Evolutionary conservation across 805 yeast species (phyloP).

Genomic region (Saturnispora ahearnii): DNA sequence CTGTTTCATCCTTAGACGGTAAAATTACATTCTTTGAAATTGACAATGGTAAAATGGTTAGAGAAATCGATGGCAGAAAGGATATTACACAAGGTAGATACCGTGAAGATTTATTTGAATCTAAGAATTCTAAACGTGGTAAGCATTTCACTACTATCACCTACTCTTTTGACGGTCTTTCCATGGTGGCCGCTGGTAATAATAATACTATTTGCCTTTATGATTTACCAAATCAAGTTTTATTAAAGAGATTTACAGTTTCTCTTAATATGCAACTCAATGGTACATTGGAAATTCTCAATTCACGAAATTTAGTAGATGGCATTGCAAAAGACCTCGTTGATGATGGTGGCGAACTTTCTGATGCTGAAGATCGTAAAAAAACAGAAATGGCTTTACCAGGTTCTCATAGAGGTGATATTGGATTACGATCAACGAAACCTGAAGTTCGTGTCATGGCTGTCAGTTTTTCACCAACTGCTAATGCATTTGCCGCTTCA

Average conservation of each 20-base stretch:
- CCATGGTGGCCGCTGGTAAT: constrained; percentile 88
- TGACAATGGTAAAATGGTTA: constrained; percentile 70
- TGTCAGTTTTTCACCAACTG: constrained; percentile 80
- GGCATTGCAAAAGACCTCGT: constrained; percentile 78
- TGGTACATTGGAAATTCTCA: constrained; percentile 74
- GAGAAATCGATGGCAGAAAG: constrained; percentile 74
- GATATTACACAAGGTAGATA: constrained; percentile 87
- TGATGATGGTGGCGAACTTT: constrained; percentile 77
- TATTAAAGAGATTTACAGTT: constrained; percentile 71
- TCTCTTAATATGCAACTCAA: constrained; percentile 85
- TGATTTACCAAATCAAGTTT: constrained; percentile 81
- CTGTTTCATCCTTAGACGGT: constrained; percentile 84
- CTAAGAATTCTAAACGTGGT: constrained; percentile 74
- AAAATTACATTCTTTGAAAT: constrained; percentile 77
- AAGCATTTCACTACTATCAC: constrained; percentile 73
- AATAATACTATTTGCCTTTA: constrained; percentile 86
- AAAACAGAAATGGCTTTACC: constrained; percentile 63
- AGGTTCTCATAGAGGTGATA: constrained; percentile 79
- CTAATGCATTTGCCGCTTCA: constrained; percentile 86
- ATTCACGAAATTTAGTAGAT: constrained; percentile 77
- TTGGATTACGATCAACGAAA: constrained; percentile 61
- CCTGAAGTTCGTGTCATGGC: constrained; percentile 80
- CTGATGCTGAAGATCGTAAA: constrained; percentile 64
- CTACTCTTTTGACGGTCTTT: constrained; percentile 84
- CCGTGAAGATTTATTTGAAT: constrained; percentile 68